Base-by-base conservation (phyloP, 1,284 basidiomycete species). In the Lignosus rhinocerotis region DNA sequence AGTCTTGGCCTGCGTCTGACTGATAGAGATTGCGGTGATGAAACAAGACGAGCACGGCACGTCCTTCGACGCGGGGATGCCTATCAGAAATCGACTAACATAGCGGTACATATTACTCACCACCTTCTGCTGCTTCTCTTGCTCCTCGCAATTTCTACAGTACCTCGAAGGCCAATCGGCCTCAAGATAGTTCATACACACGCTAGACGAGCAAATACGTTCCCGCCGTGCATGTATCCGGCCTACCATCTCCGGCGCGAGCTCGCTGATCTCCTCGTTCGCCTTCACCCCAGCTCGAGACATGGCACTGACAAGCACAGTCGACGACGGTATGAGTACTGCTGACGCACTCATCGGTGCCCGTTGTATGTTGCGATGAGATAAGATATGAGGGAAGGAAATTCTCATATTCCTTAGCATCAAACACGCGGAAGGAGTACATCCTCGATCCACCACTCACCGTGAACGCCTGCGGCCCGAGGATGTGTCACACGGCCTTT, bases 151-250 rank as follows among this genome's bases (percentile, higher is more conserved):
- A 14, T 8, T 16, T 21, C 16, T 33, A 38, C 61, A 63, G 6
- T 53, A 50, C 16, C 44, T 41, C 42, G 33, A 63, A 36, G 46
- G 56, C 62, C 59, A 60, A 2, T 19, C 39, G 6, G 25, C n/a
- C 32, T 52, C 56, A 25, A 60, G 53, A 2, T 49, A 32, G 39
- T 56, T 60, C 56, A 30, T 30, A 54, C 62, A 63, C 47, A 46
- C 53, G 11, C 6, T 17, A 1, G 14, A 45, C n/a, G 46, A 21
- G 39, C 61, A 63, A 21, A 16, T 36, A 39, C n/a, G 50, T n/a
- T 21, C 25, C 25, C n/a, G 34, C 43, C 47, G 16, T 10, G 44
- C 39, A 16, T 31, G 25, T 14, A 19, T 16, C 30, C 44, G 30
- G 25, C 11, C 36, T 16, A 38, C 11, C 16, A 38, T 38, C 36